These are phyloP conservation scores for Lichina pygmaea DNA, from an alignment of 495 filamentous ascomycete genomes.

Conservation along the genomic window DNA sequence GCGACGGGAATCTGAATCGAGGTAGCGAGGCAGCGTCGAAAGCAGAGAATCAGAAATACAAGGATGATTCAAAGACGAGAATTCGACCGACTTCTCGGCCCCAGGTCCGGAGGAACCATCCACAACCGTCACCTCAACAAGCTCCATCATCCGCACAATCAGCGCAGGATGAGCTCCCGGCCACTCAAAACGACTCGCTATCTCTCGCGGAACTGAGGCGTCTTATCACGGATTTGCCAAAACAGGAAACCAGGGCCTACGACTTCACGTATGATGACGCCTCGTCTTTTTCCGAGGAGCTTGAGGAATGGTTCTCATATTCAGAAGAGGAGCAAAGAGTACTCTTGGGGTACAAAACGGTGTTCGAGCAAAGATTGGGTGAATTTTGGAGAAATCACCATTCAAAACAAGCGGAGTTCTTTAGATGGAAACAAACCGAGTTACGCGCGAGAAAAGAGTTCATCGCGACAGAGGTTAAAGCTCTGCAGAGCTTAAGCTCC, in stretches of 20 bases:
- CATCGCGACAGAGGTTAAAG: slow-evolving; percentile 6
- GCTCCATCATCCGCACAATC: slow-evolving; percentile 29
- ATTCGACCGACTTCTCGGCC: slow-evolving; percentile 5
- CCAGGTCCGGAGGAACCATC: slow-evolving; percentile 1
- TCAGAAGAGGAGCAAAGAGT: slow-evolving; percentile 43
- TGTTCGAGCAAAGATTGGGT: slow-evolving; percentile 41
- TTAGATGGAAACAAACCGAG: slow-evolving; percentile 25
- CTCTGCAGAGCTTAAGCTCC: slow-evolving; percentile 1
- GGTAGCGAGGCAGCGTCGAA: too few relatives aligned
- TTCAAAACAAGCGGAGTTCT: slow-evolving; percentile 9
- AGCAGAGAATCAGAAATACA: not conserved
- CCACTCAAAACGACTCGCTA: slow-evolving; percentile 41
- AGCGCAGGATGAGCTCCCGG: slow-evolving; percentile 16
- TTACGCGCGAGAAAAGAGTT: slow-evolving; percentile 10
- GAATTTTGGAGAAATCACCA: slow-evolving; percentile 1
- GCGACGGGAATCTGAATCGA: too few relatives aligned
- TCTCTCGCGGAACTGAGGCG: slow-evolving; percentile 57
- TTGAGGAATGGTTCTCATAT: slow-evolving; percentile 94
- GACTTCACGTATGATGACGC: slow-evolving; percentile 77
- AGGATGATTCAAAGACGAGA: slow-evolving; percentile 3
- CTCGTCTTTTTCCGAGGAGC: slow-evolving; percentile 54
- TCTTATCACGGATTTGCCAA: slow-evolving; percentile 60
- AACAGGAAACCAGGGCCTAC: slow-evolving; percentile 59
- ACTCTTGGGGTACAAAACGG: slow-evolving; percentile 38
- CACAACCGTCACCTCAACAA: slow-evolving; percentile 22